A percentile compares a stretch with the other conserved stretches of the same genome.
phyloP scores from a whole-genome alignment of 805 yeast species.

The Starmera quercuum region DNA sequence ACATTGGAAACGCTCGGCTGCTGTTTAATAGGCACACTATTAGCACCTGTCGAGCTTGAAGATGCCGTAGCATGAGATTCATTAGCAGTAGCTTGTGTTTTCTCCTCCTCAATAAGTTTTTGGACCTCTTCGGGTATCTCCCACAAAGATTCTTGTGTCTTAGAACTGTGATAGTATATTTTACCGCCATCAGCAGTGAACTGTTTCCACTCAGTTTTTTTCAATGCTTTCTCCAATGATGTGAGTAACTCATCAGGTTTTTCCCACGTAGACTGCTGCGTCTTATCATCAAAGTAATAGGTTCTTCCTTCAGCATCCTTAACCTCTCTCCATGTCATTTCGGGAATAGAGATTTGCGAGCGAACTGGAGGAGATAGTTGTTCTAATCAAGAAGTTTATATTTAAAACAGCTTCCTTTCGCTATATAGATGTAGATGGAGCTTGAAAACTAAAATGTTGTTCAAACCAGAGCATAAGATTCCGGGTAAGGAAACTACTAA shows the following conservation, averaged over 20 bases:
- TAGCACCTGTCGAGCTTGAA: not conserved
- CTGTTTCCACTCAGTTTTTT: slow-evolving; percentile 47
- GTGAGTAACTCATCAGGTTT: slow-evolving; percentile 51
- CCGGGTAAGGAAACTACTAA: no score
- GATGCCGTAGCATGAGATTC: not conserved
- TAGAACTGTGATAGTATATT: slow-evolving; percentile 60
- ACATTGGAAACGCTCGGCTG: not conserved
- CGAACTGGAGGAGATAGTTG: no score
- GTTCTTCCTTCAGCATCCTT: slow-evolving; percentile 57
- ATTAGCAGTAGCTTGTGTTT: slow-evolving; percentile 2
- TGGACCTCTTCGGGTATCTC: slow-evolving; percentile 54
- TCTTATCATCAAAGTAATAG: slow-evolving; percentile 62
- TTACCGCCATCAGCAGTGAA: slow-evolving; percentile 46
- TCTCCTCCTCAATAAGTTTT: slow-evolving; percentile 7
- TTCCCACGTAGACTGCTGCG: slow-evolving; percentile 75
- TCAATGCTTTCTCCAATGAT: slow-evolving; percentile 37
- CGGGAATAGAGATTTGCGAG: no score
- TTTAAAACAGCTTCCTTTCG: no score
- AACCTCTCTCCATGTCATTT: slow-evolving; percentile 51
- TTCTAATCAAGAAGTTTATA: no score
- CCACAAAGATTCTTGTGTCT: slow-evolving; percentile 71
- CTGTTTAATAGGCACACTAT: no score
- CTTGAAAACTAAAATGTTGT: no score
- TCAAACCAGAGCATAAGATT: no score
- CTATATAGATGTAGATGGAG: no score